Evolutionary conservation across 2,329 filamentous ascomycete genomes (phyloP).

Genomic region (Fusarium sp.): DNA sequence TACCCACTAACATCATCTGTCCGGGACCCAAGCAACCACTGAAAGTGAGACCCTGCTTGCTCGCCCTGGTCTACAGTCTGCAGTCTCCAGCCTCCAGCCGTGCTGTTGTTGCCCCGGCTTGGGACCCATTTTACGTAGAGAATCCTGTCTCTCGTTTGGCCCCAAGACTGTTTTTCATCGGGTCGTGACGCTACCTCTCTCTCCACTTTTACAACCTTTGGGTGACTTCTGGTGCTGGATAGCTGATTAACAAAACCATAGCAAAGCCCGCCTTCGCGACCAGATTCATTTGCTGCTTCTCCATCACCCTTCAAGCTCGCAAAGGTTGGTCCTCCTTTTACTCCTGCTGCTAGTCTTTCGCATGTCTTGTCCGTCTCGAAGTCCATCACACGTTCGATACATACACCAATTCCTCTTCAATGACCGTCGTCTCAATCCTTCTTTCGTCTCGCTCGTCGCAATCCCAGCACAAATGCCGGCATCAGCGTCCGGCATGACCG

Average conservation of each 20-base stretch:
- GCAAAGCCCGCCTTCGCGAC: constrained; percentile 51
- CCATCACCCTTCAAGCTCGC: constrained; percentile 52
- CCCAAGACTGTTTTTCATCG: constrained; percentile 41
- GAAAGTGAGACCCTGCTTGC: constrained; percentile 30
- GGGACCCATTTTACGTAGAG: constrained; percentile 30
- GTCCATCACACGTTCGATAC: constrained; percentile 18
- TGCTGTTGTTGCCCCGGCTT: constrained; percentile 29
- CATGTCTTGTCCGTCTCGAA: constrained; percentile 17
- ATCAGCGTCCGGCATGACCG: constrained; percentile 13
- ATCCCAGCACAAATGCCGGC: constrained; percentile 30
- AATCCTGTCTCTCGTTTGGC: constrained; percentile 28
- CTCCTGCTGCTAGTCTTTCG: constrained; percentile 10
- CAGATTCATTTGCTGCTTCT: constrained; percentile 48
- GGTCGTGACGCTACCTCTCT: constrained; percentile 46
- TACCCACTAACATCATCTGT: constrained; percentile 15
- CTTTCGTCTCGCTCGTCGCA: constrained; percentile 30
- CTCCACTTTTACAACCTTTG: constrained; percentile 49
- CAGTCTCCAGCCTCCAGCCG: constrained; percentile 1
- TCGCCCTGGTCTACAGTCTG: constrained; percentile 24
- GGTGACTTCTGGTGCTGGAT: constrained; percentile 43
- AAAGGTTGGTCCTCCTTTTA: constrained; percentile 44
- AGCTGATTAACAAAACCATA: constrained; percentile 53
- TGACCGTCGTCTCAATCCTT: constrained; percentile 19
- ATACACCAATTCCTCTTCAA: constrained; percentile 29
- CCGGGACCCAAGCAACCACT: constrained; percentile 31